phyloP scores from a whole-genome alignment of 2,329 filamentous ascomycete genomes.

The Verticillium albo-atrum region DNA sequence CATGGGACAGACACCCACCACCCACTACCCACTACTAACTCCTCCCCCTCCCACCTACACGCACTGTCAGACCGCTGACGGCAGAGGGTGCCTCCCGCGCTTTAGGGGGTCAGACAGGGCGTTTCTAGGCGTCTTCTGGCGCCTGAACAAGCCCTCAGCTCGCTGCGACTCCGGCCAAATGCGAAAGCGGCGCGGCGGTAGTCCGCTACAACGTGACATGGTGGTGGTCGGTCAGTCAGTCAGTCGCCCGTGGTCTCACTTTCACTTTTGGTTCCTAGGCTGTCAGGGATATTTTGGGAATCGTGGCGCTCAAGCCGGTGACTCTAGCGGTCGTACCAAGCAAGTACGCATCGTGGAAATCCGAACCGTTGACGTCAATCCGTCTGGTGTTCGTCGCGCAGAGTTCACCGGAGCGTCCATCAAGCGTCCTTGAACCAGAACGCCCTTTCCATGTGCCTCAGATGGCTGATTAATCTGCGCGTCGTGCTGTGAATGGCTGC shows the following conservation, averaged over 20 bases:
- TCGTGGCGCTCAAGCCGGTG: background rate
- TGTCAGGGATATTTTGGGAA: constrained; percentile 2
- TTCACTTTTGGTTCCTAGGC: background rate
- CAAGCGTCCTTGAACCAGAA: background rate
- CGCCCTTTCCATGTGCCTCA: background rate
- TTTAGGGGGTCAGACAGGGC: background rate
- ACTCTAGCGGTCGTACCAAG: background rate
- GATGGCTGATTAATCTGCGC: background rate
- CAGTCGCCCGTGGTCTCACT: background rate
- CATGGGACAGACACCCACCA: too few relatives aligned
- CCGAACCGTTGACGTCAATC: background rate
- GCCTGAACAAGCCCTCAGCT: constrained; percentile 1
- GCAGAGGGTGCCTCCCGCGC: too few relatives aligned
- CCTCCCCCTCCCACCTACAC: too few relatives aligned
- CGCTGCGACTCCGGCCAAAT: background rate
- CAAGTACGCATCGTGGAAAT: background rate
- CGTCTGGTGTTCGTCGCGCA: background rate
- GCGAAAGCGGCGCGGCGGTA: background rate
- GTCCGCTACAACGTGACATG: constrained; percentile 10
- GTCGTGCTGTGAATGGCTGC: background rate
- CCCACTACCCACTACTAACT: too few relatives aligned
- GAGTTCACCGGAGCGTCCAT: too few relatives aligned
- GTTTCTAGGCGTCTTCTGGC: background rate
- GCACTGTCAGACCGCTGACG: background rate
- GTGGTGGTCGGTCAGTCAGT: background rate